These are phyloP conservation scores for Hygrophorus pudorinus DNA, from an alignment of 768 basidiomycete genomes.

Conservation along the genomic window DNA sequence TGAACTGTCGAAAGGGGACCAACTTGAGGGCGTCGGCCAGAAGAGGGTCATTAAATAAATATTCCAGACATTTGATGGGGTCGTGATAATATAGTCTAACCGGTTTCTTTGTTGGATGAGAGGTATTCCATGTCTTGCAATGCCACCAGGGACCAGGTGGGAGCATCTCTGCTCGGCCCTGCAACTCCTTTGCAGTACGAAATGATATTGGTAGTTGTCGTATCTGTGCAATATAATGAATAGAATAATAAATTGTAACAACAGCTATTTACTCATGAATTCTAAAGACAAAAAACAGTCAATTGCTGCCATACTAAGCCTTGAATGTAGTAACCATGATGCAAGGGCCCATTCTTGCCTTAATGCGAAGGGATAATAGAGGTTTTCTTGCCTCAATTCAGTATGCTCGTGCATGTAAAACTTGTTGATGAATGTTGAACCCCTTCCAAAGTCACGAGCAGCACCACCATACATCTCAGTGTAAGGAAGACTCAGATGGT, in stretches of 20 bases:
- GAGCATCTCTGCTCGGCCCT: slow-evolving; percentile 9
- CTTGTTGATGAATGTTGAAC: slow-evolving; percentile 16
- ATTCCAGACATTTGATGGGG: slow-evolving; percentile 16
- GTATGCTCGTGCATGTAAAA: slow-evolving; percentile 18
- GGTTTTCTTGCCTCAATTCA: slow-evolving; percentile 10
- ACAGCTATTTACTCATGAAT: slow-evolving; percentile 12
- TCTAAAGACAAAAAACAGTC: slow-evolving; percentile 18
- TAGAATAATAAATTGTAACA: not conserved
- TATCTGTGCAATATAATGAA: slow-evolving; percentile 9
- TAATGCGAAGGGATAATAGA: slow-evolving; percentile 22
- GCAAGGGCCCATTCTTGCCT: slow-evolving; percentile 23
- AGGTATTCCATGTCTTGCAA: slow-evolving; percentile 4
- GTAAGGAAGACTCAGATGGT: no score
- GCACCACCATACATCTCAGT: no score
- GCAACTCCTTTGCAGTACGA: slow-evolving; percentile 11
- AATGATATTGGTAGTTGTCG: slow-evolving; percentile 12
- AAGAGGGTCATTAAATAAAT: no score
- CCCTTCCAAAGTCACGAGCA: slow-evolving; percentile 8
- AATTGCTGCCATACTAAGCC: slow-evolving; percentile 20
- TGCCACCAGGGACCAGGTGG: slow-evolving; percentile 15
- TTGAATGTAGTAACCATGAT: slow-evolving; percentile 18
- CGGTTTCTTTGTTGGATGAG: slow-evolving; percentile 9
- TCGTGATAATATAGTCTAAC: slow-evolving; percentile 17
- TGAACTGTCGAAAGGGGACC: no score
- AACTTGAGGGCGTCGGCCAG: no score